These are phyloP conservation scores for Paramecium caudatum DNA, from an alignment of 73 alveolate genomes.

Conservation along the genomic window DNA sequence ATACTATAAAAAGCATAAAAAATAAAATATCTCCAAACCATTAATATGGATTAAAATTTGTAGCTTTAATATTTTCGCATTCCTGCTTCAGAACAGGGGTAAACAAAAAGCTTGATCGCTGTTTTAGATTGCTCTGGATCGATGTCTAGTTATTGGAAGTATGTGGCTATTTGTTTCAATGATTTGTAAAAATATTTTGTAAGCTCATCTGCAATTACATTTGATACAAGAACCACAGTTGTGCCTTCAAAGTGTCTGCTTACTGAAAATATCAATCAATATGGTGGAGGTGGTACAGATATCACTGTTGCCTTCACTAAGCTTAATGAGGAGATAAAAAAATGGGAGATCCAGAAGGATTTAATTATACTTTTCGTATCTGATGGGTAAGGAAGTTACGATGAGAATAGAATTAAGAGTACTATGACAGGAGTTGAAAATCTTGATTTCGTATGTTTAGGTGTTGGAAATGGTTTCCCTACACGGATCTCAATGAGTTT, in stretches of 20 bases:
- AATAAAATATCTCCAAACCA: no score
- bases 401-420: background rate
- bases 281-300: constrained; percentile 66
- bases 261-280: background rate
- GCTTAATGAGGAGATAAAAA: background rate
- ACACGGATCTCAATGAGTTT: constrained; percentile 72
- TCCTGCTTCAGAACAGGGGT: no score
- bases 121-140: constrained; percentile 56
- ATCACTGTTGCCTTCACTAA: constrained; percentile 30
- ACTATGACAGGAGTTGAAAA: background rate
- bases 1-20: no score
- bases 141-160: constrained; percentile 57
- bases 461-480: constrained; percentile 76
- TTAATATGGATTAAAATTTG: no score
- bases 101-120: no score
- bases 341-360: background rate
- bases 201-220: background rate
- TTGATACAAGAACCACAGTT: background rate
- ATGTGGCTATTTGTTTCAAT: background rate
- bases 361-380: constrained; percentile 30
- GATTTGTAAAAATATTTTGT: background rate
- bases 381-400: constrained; percentile 11
- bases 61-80: no score
- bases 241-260: background rate
- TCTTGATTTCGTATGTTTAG: constrained; percentile 57